Evolutionary conservation across 2,329 filamentous ascomycete genomes (phyloP).

Genomic region (Magnaporthiopsis incrustans): DNA sequence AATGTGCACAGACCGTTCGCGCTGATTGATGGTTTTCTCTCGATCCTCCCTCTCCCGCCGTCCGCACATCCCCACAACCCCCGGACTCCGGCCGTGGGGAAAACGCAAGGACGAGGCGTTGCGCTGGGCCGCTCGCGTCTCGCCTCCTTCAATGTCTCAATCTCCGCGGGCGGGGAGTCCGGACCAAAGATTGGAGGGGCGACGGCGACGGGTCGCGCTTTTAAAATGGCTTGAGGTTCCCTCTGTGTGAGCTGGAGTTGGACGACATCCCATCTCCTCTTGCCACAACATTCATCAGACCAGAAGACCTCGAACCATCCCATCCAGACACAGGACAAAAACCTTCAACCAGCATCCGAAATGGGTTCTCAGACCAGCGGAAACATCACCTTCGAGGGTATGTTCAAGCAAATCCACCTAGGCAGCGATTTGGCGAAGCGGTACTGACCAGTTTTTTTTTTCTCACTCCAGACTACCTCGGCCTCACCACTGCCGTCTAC

Average conservation of each 20-base stretch:
- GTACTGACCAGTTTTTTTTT: neutral
- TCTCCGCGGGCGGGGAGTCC: neutral
- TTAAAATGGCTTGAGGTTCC: neutral
- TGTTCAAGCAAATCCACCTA: neutral
- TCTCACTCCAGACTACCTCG: slow-evolving; percentile 34
- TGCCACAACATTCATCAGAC: neutral
- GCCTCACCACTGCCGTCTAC: slow-evolving; percentile 39
- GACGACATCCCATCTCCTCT: neutral
- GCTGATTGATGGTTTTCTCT: neutral
- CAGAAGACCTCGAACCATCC: neutral
- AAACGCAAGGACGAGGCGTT: neutral
- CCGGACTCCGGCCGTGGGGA: slow-evolving; percentile 4
- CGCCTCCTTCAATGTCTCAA: neutral
- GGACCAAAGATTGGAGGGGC: neutral
- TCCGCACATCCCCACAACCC: slow-evolving; percentile 3
- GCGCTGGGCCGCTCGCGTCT: neutral
- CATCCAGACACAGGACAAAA: neutral
- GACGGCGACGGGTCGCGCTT: neutral
- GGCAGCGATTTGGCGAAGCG: neutral
- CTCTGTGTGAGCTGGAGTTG: neutral
- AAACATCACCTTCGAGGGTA: slow-evolving; percentile 2
- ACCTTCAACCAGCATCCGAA: neutral
- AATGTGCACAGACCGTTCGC: neutral
- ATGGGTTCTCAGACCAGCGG: slow-evolving; percentile 5
- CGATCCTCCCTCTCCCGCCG: neutral